These are phyloP conservation scores for Microcos paniculata DNA, from an alignment of 345 rosid genomes.

Conservation along the genomic window DNA sequence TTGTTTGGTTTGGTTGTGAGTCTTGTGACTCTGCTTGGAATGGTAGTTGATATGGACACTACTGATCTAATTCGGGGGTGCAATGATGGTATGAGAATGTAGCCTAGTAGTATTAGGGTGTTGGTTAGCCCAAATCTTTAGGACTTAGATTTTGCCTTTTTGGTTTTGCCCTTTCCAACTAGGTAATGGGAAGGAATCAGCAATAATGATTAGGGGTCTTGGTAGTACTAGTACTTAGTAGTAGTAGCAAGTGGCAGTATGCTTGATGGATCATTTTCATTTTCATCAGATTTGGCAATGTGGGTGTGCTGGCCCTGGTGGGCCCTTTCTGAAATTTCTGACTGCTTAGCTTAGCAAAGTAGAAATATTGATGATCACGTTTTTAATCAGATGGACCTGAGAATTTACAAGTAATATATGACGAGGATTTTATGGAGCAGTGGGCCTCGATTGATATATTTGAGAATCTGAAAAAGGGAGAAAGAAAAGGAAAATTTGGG, in stretches of 20 bases:
- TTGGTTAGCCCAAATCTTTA: no score
- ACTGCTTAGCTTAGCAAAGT: not conserved
- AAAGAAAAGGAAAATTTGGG: no score
- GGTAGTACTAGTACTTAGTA: not conserved
- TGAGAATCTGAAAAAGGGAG: slow-evolving; percentile 16
- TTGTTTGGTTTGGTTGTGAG: no score
- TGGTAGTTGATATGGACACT: not conserved
- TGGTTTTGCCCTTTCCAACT: not conserved
- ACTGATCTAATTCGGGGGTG: not conserved
- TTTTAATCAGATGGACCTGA: not conserved
- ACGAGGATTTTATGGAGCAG: not conserved
- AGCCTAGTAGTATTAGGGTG: no score
- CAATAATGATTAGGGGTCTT: not conserved
- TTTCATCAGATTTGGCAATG: not conserved
- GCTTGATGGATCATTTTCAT: no score
- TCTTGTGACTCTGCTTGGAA: not conserved
- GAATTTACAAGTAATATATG: not conserved
- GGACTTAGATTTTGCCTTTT: not conserved
- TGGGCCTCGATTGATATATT: not conserved
- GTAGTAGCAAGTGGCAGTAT: no score
- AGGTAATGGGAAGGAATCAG: not conserved
- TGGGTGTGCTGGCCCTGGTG: not conserved
- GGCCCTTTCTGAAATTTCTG: not conserved
- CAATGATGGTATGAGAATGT: not conserved
- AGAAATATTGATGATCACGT: not conserved